Base-by-base conservation (phyloP, 148 eudicot species). In the Dianthus caryophyllus region DNA sequence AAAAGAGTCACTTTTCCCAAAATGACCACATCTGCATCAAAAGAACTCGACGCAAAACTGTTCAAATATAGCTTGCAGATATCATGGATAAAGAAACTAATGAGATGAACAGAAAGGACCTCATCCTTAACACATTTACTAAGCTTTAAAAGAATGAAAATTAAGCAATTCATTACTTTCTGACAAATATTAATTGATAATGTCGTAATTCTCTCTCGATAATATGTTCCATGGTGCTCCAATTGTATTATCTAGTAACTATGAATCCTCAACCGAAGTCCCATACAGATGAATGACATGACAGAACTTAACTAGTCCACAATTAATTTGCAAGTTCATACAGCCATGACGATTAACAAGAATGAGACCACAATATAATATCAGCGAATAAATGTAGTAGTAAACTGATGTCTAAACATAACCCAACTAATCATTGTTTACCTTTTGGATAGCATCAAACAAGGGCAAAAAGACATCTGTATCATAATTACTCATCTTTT, bases 401-500 rank as follows among this genome's bases (percentile, higher is more conserved):
- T 9, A 57, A 29, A 55, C 30, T 30, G 31, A 55, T 55, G 13
- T 26, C 36, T 11, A 27, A 18, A 9, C 7, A 64, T n/a, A 63
- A 48, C 66, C 25, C 38, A 66, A 15, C 59, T 58, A 11, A 18
- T 13, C 33, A 71, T 33, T 66, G 55, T 65, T 79, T 85, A 88
- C 99, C 87, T 83, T 75, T 74, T 86, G 85, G 71, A 95, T 90
- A 48, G 91, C 97, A 71, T 88, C 83, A 52, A 95, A 95, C 59
- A 95, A 85, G 68, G 97, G 99, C 74, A 87, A 15, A 75, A 94
- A 94, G 52, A 94, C 83, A 80, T 94, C 99, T 39, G 99, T 94
- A 71, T 94, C 99, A 68, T 94, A 94, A 77, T 94, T 94, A 80
- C 99, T 94, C 97, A 88, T 80, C 80, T 85, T 94, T 66, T 88